Conservation (phyloP, 2,329 filamentous ascomycete genomes). For the Tolypocladium ovalisporum region DNA sequence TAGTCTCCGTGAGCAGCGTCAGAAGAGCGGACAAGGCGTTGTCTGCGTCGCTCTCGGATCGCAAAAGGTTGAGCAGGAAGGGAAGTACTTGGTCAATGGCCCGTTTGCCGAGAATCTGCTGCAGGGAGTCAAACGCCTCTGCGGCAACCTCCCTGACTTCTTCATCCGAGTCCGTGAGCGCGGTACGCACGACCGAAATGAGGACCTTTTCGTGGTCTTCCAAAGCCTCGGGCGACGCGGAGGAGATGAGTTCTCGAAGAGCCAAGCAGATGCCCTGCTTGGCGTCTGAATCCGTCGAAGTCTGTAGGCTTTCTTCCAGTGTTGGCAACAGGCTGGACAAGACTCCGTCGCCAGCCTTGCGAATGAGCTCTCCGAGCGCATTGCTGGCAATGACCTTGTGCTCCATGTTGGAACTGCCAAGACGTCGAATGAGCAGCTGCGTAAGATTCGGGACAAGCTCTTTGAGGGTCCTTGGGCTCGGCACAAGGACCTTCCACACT, state of each 20-base stretch:
- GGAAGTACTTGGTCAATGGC: conserved; percentile 93
- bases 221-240: conserved; percentile 76
- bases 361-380: conserved; percentile 88
- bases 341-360: conserved; percentile 91
- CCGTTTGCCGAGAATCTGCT: conserved; percentile 86
- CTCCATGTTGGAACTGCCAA: conserved; percentile 95
- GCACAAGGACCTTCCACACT: conserved; percentile 95
- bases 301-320: conserved; percentile 81
- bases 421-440: conserved; percentile 83
- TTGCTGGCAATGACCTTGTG: conserved; percentile 99
- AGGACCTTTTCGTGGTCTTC: conserved; percentile 93
- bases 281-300: conserved; percentile 80
- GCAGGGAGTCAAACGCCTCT: conserved; percentile 91
- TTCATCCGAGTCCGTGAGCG: conserved; percentile 77
- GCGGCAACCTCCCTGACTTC: conserved; percentile 93
- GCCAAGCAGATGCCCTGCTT: conserved; percentile 97
- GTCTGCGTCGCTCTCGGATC: conserved; percentile 75
- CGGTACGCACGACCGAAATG: conserved; percentile 86
- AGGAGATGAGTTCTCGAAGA: conserved; percentile 82
- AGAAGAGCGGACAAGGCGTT: conserved; percentile 88
- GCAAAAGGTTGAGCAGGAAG: conserved; percentile 79
- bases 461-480: conserved; percentile 83
- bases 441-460: conserved; percentile 92
- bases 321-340: conserved; percentile 80
- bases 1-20: conserved; percentile 86